These are phyloP conservation scores for Corymbia calophylla DNA, from an alignment of 441 rosid genomes.

Conservation along the genomic window DNA sequence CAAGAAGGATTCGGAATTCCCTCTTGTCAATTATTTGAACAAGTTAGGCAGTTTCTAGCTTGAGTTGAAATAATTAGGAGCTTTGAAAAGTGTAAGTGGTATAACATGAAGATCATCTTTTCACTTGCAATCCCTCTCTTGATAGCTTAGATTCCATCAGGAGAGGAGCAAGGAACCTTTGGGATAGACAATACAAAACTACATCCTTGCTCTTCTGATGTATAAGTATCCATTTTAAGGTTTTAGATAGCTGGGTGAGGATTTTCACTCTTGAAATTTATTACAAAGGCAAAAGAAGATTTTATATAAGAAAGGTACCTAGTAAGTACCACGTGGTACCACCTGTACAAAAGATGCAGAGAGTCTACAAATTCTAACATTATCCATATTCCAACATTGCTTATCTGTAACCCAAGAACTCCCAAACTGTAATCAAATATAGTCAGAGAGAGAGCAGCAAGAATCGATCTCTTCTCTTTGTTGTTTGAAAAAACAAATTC, in stretches of 20 bases:
- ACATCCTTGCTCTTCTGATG: background rate
- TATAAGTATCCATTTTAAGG: background rate
- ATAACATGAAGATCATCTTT: background rate
- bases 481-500: background rate
- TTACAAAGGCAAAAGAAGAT: background rate
- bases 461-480: background rate
- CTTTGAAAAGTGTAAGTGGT: background rate
- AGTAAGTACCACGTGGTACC: background rate
- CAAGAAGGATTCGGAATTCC: background rate
- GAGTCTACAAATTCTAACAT: background rate
- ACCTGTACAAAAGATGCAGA: background rate
- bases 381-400: background rate
- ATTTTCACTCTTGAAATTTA: background rate
- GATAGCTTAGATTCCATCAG: background rate
- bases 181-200: background rate
- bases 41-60: background rate
- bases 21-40: background rate
- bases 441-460: background rate
- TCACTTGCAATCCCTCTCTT: background rate
- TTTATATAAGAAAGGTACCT: background rate
- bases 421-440: background rate
- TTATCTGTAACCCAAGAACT: background rate
- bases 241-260: background rate
- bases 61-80: background rate
- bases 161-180: background rate